phyloP scores from a whole-genome alignment of 2,329 filamentous ascomycete genomes.

The Ceratocystis cubensis region DNA sequence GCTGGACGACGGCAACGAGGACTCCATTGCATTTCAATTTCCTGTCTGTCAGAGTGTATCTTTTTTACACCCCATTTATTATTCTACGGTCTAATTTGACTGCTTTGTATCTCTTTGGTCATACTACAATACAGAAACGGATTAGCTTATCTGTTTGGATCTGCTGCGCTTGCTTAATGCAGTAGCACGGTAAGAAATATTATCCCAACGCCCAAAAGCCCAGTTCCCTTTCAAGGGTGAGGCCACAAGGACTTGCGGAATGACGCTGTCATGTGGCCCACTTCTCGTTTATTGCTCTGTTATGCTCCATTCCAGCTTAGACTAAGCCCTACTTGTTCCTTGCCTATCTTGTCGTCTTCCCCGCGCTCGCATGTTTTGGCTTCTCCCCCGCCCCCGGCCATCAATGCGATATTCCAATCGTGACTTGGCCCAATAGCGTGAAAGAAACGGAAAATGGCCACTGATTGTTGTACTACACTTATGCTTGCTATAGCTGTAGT shows the following conservation, averaged over 20 bases:
- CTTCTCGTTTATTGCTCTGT: neutral
- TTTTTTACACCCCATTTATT: too few species aligned
- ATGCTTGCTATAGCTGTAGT: too few species aligned
- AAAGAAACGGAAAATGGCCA: neutral
- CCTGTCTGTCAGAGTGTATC: too few species aligned
- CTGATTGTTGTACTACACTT: neutral
- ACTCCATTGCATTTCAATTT: too few species aligned
- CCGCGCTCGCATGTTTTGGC: neutral
- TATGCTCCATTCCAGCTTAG: neutral
- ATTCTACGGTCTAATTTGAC: neutral
- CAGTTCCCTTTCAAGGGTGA: neutral
- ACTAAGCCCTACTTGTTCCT: neutral
- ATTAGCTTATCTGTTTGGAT: neutral
- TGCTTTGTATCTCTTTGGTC: neutral
- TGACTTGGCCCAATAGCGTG: neutral
- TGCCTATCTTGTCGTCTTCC: slow-evolving; percentile 3
- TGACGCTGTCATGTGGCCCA: slow-evolving; percentile 3
- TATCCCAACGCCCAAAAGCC: neutral
- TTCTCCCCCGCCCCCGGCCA: neutral
- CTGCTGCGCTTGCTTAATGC: neutral
- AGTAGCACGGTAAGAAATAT: slow-evolving; percentile 3
- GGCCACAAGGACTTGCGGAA: neutral
- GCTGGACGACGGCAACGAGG: neutral
- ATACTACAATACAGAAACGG: neutral
- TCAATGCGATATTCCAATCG: neutral